A percentile compares a stretch with the other conserved stretches of the same genome.
Evolutionary conservation across 75 land plant genomes (phyloP).

Genomic region (Adiantum capillusveneris): DNA sequence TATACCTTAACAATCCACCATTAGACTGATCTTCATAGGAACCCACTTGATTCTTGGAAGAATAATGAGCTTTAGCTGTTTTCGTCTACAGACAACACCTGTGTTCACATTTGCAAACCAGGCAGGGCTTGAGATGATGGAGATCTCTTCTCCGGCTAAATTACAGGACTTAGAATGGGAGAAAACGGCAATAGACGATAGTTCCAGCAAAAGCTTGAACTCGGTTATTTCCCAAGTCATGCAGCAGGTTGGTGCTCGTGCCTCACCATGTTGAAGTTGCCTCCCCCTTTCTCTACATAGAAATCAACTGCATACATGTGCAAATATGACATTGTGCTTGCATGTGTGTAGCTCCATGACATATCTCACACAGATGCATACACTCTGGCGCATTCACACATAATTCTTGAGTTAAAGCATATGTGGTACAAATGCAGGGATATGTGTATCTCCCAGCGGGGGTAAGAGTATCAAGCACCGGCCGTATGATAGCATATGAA

Average conservation of each 20-base stretch:
- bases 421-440: conserved; percentile 39
- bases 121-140: conserved; percentile 34
- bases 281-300: no score
- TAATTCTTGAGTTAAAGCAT: no score
- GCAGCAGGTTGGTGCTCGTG: no score
- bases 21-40: no score
- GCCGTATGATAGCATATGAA: conserved; percentile 66
- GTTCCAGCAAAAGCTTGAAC: conserved; percentile 34
- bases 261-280: no score
- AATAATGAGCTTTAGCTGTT: background rate
- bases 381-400: no score
- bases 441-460: conserved; percentile 67
- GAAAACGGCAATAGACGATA: conserved; percentile 46
- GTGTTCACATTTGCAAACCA: conserved; percentile 28
- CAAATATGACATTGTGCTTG: no score
- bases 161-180: conserved; percentile 26
- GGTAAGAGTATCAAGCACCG: conserved; percentile 72
- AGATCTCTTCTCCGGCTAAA: conserved; percentile 8
- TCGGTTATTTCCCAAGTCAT: conserved; percentile 58
- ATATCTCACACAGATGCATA: no score
- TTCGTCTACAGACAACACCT: conserved; percentile 13
- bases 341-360: no score
- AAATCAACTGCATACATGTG: no score
- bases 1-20: no score
- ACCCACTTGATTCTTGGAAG: no score